Evolutionary conservation across 2,329 filamentous ascomycete species (phyloP), one percentile per base, ranked within the genome.

Genomic region (Aspergillus pseudoterreus): DNA sequence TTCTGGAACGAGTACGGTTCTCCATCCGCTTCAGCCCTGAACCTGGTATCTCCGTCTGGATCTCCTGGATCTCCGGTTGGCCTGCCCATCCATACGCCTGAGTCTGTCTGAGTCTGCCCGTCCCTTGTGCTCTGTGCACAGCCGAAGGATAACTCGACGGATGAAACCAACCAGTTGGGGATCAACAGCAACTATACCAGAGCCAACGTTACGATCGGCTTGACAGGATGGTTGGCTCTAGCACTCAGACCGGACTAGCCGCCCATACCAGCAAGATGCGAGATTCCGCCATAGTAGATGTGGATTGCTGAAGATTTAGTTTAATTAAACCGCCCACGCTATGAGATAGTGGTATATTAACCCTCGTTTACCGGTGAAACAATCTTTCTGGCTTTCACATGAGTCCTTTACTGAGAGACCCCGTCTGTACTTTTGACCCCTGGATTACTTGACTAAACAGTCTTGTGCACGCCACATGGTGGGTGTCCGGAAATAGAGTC

Each of bases 1-100:
- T 47, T 42, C 49, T 51, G 10, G 35, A 51, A 35, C n/a, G n/a
- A 43, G 49, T 42, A 38, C 49, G 38, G 27, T 42, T 42, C 19
- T 21, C 10, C 6, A 17, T 42, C 39, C 39, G 39, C 19, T 22
- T 42, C 39, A 42, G 39, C 39, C 39, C 39, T 42, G 39, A 42
- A 38, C 19, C 39, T 42, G 17, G 19, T 38, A 38, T 11, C 39
- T 42, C 39, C 39, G 39, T 12, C 39, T 12, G 39, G 17, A 19
- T 19, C 35, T 8, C 27, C 39, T 12, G 39, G 17, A 19, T 19
- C 35, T 30, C 27, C 27, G 8, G 27, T 30, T 9, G 10, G 27
- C 8, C 27, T 4, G 9, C 8, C 27, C 11, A 30, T 30, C 35
- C 33, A 11, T 12, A 6, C 12, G 15, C 12, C 8, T 10, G 19